Evolutionary conservation across 2,329 filamentous ascomycete genomes (phyloP).

Genomic region (Beauveria asiatica): DNA sequence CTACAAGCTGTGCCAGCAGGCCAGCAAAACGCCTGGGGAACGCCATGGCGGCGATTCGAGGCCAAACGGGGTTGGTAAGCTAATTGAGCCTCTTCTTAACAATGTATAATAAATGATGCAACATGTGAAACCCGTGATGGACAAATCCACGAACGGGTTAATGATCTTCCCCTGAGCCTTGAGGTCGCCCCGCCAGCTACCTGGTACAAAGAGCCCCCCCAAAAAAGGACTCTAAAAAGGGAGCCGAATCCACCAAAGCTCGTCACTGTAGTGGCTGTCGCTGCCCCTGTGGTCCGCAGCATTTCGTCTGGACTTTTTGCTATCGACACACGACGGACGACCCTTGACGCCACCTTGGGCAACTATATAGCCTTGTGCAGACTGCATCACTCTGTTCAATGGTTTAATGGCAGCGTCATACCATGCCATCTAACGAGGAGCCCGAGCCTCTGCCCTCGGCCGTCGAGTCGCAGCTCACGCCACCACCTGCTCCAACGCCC

Average conservation of each 20-base stretch:
- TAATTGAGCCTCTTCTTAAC: background rate
- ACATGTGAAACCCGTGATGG: background rate
- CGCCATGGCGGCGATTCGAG: background rate
- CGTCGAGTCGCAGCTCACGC: constrained; percentile 25
- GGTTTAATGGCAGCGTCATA: constrained; percentile 10
- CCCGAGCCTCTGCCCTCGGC: constrained; percentile 21
- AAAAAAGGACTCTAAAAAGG: background rate
- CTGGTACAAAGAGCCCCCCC: background rate
- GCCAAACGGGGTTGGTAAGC: background rate
- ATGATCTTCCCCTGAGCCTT: constrained; percentile 19
- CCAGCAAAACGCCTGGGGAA: background rate
- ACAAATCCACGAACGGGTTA: constrained; percentile 17
- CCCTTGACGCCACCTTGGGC: background rate
- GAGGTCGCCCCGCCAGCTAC: background rate
- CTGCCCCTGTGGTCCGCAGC: constrained; percentile 5
- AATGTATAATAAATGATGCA: background rate
- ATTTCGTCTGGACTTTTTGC: background rate
- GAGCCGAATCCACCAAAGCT: background rate
- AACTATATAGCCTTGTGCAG: background rate
- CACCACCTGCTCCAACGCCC: constrained; percentile 20
- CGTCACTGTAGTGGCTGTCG: constrained; percentile 4
- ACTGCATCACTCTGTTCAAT: background rate
- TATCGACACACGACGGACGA: constrained; percentile 10
- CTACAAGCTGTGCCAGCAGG: background rate
- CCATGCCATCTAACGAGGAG: constrained; percentile 31